Percentiles rank a stretch among this genome's conserved stretches.
Evolutionary conservation across 2,329 filamentous ascomycete species (phyloP).

Genomic region (Diplodia corticola): DNA sequence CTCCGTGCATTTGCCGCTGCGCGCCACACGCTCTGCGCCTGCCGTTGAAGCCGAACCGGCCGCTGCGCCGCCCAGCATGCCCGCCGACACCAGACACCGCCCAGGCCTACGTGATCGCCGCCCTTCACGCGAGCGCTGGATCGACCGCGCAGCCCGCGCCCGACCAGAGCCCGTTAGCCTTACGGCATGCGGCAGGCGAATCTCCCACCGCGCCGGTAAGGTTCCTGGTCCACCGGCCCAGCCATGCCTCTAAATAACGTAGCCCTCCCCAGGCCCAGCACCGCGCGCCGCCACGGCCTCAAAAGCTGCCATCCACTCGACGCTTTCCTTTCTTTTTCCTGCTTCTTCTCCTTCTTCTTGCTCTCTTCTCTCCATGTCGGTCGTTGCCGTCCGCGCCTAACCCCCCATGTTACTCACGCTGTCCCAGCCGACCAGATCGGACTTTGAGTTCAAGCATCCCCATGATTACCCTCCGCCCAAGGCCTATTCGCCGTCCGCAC

Average conservation of each 20-base stretch:
- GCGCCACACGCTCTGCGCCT: constrained; percentile 10
- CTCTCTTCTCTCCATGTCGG: constrained; percentile 17
- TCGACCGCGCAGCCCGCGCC: constrained; percentile 20
- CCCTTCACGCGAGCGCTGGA: constrained; percentile 23
- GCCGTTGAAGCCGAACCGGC: constrained; percentile 16
- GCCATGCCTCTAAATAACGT: constrained; percentile 18
- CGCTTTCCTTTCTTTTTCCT: not conserved
- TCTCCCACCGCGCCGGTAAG: constrained; percentile 23
- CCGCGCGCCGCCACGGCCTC: not conserved
- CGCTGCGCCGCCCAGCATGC: not conserved
- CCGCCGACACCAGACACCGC: not conserved
- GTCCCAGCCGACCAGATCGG: constrained; percentile 49
- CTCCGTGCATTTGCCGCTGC: constrained; percentile 17
- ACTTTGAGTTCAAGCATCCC: constrained; percentile 49
- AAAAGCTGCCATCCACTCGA: not conserved
- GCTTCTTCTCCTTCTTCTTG: constrained; percentile 12
- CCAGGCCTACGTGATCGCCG: constrained; percentile 21
- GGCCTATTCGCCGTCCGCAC: constrained; percentile 40
- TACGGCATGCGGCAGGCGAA: constrained; percentile 23
- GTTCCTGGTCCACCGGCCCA: constrained; percentile 17
- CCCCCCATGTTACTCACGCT: constrained; percentile 53
- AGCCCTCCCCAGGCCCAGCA: constrained; percentile 14
- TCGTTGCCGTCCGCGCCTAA: constrained; percentile 14
- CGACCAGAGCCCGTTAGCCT: constrained; percentile 20
- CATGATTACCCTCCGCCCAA: constrained; percentile 52